These are phyloP conservation scores for Boletus subparvulus DNA, from an alignment of 768 basidiomycete species.

Conservation along the genomic window DNA sequence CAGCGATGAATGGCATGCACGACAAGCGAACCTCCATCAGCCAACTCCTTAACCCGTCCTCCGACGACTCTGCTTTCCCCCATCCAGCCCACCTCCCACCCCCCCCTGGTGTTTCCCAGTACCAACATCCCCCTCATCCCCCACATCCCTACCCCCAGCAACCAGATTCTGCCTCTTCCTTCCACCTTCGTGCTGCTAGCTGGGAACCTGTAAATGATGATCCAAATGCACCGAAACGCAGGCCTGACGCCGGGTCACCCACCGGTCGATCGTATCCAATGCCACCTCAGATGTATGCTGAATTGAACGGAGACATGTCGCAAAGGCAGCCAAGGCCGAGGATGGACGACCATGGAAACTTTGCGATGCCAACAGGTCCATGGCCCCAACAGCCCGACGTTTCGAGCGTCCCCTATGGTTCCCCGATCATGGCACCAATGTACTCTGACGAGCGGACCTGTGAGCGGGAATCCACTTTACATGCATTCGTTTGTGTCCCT, in stretches of 20 bases:
- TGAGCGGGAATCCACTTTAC: slow-evolving; percentile 29
- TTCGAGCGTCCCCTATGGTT: slow-evolving; percentile 39
- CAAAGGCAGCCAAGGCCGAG: slow-evolving; percentile 28
- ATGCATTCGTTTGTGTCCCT: slow-evolving; percentile 11
- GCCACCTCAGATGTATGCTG: slow-evolving; percentile 35
- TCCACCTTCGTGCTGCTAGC: slow-evolving; percentile 60
- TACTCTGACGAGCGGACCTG: slow-evolving; percentile 61
- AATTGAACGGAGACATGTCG: slow-evolving; percentile 34
- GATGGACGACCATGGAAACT: slow-evolving; percentile 33
- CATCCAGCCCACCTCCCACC: slow-evolving; percentile 31
- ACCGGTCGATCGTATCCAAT: slow-evolving; percentile 36
- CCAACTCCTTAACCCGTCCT: slow-evolving; percentile 50
- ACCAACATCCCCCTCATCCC: slow-evolving; percentile 30
- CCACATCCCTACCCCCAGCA: slow-evolving; percentile 30
- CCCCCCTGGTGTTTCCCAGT: slow-evolving; percentile 24
- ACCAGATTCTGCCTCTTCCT: slow-evolving; percentile 36
- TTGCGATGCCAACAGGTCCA: slow-evolving; percentile 27
- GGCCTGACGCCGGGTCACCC: slow-evolving; percentile 33
- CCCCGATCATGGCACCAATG: slow-evolving; percentile 45
- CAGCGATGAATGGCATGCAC: slow-evolving; percentile 43
- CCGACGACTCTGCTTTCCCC: slow-evolving; percentile 36
- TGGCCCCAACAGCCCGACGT: slow-evolving; percentile 38
- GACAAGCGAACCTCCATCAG: slow-evolving; percentile 54
- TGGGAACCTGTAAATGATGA: slow-evolving; percentile 47
- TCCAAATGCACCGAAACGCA: slow-evolving; percentile 37